Percentiles rank a stretch among this genome's conserved stretches.
phyloP scores from a whole-genome alignment of 2,329 filamentous ascomycete species.

The Elsinoe necatrix region DNA sequence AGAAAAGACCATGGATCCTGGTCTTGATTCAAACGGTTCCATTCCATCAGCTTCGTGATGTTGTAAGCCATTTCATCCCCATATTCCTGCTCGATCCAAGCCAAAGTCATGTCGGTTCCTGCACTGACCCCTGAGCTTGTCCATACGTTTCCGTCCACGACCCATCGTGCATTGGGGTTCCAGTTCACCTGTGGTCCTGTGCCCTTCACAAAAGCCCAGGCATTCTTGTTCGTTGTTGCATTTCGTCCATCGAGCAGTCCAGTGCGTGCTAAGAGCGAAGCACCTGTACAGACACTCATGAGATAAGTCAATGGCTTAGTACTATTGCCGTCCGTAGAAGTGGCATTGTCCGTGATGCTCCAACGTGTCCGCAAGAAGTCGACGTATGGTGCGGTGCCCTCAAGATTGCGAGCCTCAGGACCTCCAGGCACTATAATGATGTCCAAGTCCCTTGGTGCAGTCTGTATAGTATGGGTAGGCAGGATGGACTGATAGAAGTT shows the following conservation, averaged over 20 bases:
- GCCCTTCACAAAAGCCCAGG: slow-evolving; percentile 43
- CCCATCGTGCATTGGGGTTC: slow-evolving; percentile 55
- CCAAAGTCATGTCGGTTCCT: slow-evolving; percentile 54
- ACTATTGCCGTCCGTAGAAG: background rate
- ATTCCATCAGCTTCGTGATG: slow-evolving; percentile 35
- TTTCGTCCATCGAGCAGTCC: slow-evolving; percentile 52
- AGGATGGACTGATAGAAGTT: slow-evolving; percentile 26
- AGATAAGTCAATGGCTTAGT: slow-evolving; percentile 35
- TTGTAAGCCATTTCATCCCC: slow-evolving; percentile 43
- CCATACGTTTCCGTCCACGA: slow-evolving; percentile 59
- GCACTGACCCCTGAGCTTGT: slow-evolving; percentile 55
- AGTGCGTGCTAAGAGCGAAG: slow-evolving; percentile 48
- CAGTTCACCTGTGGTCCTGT: slow-evolving; percentile 48
- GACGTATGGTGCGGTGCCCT: slow-evolving; percentile 18
- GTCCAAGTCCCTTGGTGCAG: slow-evolving; percentile 41
- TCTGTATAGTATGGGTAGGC: slow-evolving; percentile 49
- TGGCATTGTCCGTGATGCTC: slow-evolving; percentile 27
- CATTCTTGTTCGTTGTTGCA: slow-evolving; percentile 63
- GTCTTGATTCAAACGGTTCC: background rate
- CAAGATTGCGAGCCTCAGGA: slow-evolving; percentile 35
- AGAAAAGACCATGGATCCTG: background rate
- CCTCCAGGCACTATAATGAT: slow-evolving; percentile 60
- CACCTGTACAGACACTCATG: slow-evolving; percentile 60
- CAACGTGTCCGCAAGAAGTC: background rate
- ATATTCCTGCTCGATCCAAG: slow-evolving; percentile 48